Percentiles rank a stretch among this genome's conserved stretches.
phyloP scores from a whole-genome alignment of 208 protist genomes.

The Naegleria gruberi region DNA sequence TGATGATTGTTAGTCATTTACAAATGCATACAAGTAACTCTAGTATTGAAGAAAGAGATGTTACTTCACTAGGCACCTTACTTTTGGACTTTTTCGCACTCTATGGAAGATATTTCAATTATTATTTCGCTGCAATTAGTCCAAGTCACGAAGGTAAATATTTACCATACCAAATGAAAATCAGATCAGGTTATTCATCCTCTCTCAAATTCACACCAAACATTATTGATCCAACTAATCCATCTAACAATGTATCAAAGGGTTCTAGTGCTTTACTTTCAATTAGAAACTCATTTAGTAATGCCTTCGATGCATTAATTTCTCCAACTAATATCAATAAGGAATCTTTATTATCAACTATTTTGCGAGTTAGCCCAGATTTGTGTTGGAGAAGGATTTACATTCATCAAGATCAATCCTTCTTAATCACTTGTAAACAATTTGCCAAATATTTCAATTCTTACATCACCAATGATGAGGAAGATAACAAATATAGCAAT shows the following conservation, averaged over 20 bases:
- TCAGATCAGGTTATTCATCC: neutral
- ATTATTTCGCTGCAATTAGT: neutral
- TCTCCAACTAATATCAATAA: neutral
- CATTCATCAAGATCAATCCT: neutral
- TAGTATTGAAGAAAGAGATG: neutral
- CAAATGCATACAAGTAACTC: constrained; percentile 19
- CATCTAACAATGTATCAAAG: neutral
- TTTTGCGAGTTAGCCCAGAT: neutral
- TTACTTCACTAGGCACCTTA: constrained; percentile 12
- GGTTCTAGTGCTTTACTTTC: neutral
- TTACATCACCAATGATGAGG: neutral
- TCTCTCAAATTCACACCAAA: neutral
- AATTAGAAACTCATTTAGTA: neutral
- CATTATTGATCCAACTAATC: neutral
- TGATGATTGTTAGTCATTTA: constrained; percentile 24
- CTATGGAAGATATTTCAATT: constrained; percentile 24
- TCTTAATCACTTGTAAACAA: neutral
- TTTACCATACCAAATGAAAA: neutral
- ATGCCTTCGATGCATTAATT: neutral
- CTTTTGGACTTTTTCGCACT: constrained; percentile 21
- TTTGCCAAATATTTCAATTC: neutral
- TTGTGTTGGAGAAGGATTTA: constrained; percentile 4
- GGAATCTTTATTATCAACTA: neutral
- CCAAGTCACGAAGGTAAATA: neutral
- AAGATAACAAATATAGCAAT: neutral